Evolutionary conservation across 805 yeast species (phyloP).

Genomic region (Yarrowia sp.): DNA sequence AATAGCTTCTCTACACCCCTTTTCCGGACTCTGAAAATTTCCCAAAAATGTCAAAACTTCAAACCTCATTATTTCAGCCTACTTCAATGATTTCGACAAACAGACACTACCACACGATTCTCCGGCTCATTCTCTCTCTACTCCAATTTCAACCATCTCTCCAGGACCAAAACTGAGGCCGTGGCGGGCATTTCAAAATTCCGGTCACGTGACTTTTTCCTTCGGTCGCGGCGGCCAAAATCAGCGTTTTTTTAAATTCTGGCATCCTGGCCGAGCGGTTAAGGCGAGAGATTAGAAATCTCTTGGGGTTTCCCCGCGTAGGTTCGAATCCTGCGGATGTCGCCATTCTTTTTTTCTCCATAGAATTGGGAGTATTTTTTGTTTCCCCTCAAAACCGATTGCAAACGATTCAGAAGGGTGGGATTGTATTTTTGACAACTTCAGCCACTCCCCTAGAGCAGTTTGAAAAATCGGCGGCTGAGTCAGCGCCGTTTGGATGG

Average conservation of each 20-base stretch:
- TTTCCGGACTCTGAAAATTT: no score
- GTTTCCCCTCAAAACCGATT: no score
- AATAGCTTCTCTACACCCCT: no score
- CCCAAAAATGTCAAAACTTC: no score
- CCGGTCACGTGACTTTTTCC: neutral
- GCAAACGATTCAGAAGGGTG: no score
- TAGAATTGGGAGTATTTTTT: no score
- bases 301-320: conserved; percentile 25
- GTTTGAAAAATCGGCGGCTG: neutral
- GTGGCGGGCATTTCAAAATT: neutral
- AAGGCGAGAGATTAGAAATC: conserved; percentile 25
- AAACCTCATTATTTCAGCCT: no score
- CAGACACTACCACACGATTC: no score
- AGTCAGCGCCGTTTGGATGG: neutral
- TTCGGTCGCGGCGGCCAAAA: neutral
- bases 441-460: no score
- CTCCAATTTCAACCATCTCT: neutral
- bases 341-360: neutral
- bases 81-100: no score
- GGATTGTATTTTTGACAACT: no score
- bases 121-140: no score
- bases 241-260: neutral
- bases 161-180: neutral
- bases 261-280: conserved; percentile 26
- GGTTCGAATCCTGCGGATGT: conserved; percentile 25